Percentiles rank a stretch among this genome's conserved stretches.
phyloP scores from a whole-genome alignment of 2,329 filamentous ascomycete genomes.

The Verticillium alfalfae region DNA sequence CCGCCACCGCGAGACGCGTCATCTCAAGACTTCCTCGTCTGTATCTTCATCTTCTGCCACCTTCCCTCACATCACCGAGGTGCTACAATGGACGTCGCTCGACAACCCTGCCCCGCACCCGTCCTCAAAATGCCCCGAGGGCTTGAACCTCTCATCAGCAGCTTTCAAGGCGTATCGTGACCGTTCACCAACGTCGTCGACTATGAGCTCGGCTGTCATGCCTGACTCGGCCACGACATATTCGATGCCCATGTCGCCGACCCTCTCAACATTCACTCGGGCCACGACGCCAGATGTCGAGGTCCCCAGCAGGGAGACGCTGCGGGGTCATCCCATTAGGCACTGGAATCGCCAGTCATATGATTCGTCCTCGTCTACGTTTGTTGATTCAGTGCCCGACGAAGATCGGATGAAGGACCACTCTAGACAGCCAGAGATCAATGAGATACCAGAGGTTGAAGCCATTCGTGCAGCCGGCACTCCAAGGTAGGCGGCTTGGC shows the following conservation, averaged over 20 bases:
- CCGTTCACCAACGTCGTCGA: slow-evolving; percentile 29
- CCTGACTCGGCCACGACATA: slow-evolving; percentile 31
- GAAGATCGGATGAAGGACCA: slow-evolving; percentile 16
- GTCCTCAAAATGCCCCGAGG: slow-evolving; percentile 8
- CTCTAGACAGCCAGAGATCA: slow-evolving; percentile 6
- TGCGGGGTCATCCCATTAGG: slow-evolving; percentile 6
- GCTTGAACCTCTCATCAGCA: slow-evolving; percentile 7
- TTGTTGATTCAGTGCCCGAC: slow-evolving; percentile 12
- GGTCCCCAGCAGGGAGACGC: slow-evolving; percentile 6
- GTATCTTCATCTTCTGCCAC: neutral
- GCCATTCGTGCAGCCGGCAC: slow-evolving; percentile 4
- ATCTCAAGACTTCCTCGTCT: neutral
- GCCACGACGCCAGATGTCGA: slow-evolving; percentile 11
- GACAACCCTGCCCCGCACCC: neutral
- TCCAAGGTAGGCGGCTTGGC: slow-evolving; percentile 2
- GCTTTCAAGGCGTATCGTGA: slow-evolving; percentile 6
- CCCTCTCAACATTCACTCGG: slow-evolving; percentile 11
- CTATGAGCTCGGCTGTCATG: slow-evolving; percentile 28
- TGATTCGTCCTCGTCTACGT: neutral
- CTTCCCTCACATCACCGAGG: neutral
- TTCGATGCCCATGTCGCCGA: slow-evolving; percentile 18
- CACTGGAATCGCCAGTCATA: neutral
- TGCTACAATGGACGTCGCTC: neutral
- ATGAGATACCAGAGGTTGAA: slow-evolving; percentile 2
- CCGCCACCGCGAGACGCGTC: slow-evolving; percentile 9